A percentile compares a stretch with the other conserved stretches of the same genome.
These are phyloP conservation scores for Neocatenulostroma microsporum DNA, from an alignment of 2,329 filamentous ascomycete genomes.

Conservation along the genomic window DNA sequence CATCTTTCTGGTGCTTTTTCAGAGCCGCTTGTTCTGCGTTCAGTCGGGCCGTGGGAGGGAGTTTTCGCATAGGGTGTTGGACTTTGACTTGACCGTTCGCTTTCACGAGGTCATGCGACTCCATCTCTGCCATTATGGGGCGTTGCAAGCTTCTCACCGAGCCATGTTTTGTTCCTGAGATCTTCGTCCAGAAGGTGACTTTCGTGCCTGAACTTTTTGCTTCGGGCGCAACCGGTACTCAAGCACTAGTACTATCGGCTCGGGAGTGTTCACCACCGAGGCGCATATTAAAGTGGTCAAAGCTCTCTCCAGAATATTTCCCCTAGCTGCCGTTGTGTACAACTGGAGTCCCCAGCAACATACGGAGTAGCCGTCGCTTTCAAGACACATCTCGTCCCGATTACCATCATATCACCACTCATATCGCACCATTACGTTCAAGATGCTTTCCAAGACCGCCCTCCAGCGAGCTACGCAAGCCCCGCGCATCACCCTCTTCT, in stretches of 20 bases:
- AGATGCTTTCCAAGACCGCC: slow-evolving; percentile 26
- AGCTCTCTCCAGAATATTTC: not conserved
- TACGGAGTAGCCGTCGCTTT: not conserved
- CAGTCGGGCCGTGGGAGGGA: slow-evolving; percentile 21
- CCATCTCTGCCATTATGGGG: slow-evolving; percentile 11
- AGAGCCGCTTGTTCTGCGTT: slow-evolving; percentile 27
- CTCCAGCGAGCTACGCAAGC: slow-evolving; percentile 24
- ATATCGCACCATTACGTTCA: slow-evolving; percentile 6
- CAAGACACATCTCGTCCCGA: slow-evolving; percentile 3
- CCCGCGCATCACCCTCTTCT: slow-evolving; percentile 15
- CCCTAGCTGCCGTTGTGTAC: not conserved
- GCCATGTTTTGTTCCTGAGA: no score
- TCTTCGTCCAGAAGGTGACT: not conserved
- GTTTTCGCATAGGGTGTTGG: slow-evolving; percentile 15
- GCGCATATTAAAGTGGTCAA: no score
- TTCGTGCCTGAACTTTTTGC: no score
- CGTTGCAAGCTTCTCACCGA: not conserved
- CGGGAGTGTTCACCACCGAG: no score
- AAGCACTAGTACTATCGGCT: no score
- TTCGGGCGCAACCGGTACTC: no score
- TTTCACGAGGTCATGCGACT: slow-evolving; percentile 22
- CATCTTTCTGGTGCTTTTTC: slow-evolving; percentile 28
- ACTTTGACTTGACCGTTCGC: slow-evolving; percentile 20
- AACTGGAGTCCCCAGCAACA: not conserved
- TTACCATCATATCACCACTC: slow-evolving; percentile 3